Base-by-base conservation (phyloP, 1,284 basidiomycete genomes). In the Ceratobasidium sp. region DNA sequence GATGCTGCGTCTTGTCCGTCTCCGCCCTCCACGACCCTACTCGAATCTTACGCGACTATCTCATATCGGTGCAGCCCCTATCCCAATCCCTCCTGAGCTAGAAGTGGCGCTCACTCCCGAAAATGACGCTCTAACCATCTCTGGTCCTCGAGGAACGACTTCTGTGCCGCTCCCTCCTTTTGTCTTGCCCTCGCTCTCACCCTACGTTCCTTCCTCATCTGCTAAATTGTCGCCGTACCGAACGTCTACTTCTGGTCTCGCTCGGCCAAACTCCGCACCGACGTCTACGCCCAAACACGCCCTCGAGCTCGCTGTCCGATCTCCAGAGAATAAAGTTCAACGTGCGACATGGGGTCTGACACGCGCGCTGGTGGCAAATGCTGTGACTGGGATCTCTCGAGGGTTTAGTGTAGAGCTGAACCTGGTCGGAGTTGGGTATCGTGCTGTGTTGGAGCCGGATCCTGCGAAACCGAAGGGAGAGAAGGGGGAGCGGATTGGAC, bases 391-490 rank as follows among this genome's bases (percentile, higher is more conserved):
- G 69, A 97, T 99, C 86, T 93, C 94, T 0, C 90, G 93, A 80
- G 97, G 97, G 1, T 99, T 96, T 86, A 90, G 89, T 0, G 89
- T 95, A 9, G 92, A 94, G 15, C 85, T 99, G 26, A 93, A 93
- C 81, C 90, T 99, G 78, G 97, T 99, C 79, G 98, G 97, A 51
- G 97, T 99, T 56, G 97, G 97, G 1, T 99, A 97, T 86, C 90
- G 97, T 83, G 97, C 93, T 2, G 90, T 91, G 1, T 86, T 99
- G 77, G 97, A 99, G 86, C 89, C 91, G 1, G 95, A 97, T 82
- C 95, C 96, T 5, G 10, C 78, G 5, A 64, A 76, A 81, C 67
- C 82, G 76, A 12, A 90, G 55, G 90, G 90, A 28, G 33, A 33
- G 33, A 88, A 87, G 72, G 82, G 86, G 33, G 88, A 90, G 75